A percentile compares a stretch with the other conserved stretches of the same genome.
Evolutionary conservation across 1,284 basidiomycete species (phyloP).

Genomic region (Ganoderma multipileum): DNA sequence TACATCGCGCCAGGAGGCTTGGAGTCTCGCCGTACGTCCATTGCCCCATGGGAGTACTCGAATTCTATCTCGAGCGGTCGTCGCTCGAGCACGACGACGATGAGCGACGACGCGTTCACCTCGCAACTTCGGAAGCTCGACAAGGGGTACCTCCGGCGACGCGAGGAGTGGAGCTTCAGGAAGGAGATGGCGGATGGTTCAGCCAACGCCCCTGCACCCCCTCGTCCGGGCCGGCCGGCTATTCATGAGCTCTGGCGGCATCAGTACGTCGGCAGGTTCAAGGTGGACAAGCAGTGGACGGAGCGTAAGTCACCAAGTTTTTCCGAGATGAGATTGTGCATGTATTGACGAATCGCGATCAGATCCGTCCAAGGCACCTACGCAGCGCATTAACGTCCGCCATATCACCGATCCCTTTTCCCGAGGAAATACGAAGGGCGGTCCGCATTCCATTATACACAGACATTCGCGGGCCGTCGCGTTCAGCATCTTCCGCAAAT

Average conservation of each 20-base stretch:
- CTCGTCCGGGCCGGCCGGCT: conserved; percentile 42
- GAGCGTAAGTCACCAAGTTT: conserved; percentile 49
- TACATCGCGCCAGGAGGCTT: conserved; percentile 39
- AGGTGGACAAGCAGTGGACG: conserved; percentile 57
- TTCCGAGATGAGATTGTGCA: conserved; percentile 7
- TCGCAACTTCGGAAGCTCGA: conserved; percentile 57
- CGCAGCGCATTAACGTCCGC: conserved; percentile 70
- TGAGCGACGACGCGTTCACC: conserved; percentile 66
- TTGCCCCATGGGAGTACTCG: conserved; percentile 24
- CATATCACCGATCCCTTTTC: conserved; percentile 59
- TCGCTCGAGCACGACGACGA: conserved; percentile 53
- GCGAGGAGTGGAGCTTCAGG: conserved; percentile 68
- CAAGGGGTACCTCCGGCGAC: conserved; percentile 51
- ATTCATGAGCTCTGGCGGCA: conserved; percentile 74
- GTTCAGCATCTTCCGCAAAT: conserved; percentile 76
- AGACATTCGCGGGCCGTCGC: conserved; percentile 79
- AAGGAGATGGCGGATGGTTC: conserved; percentile 56
- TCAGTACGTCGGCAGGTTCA: conserved; percentile 69
- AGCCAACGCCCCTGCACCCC: conserved; percentile 26
- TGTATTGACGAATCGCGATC: conserved; percentile 38
- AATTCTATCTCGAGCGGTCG: conserved; percentile 41
- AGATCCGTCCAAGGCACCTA: conserved; percentile 62
- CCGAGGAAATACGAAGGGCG: conserved; percentile 49
- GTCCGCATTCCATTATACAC: conserved; percentile 73
- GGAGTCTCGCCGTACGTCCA: conserved; percentile 23